These are phyloP conservation scores for Coccinonectria pachysandricola DNA, from an alignment of 2,329 filamentous ascomycete genomes.

Conservation along the genomic window DNA sequence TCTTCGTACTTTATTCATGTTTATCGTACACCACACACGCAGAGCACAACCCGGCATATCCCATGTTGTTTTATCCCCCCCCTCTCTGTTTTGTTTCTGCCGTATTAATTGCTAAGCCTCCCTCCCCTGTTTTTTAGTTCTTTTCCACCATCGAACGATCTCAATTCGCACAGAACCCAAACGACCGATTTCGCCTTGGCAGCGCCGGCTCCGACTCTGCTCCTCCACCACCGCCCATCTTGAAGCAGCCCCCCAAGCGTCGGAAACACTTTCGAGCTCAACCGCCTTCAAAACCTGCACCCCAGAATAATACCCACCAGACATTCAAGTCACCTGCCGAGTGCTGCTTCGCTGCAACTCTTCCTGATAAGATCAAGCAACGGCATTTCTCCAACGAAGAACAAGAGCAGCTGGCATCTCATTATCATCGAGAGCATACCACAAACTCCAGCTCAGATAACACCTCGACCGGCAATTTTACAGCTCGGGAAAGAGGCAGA, in stretches of 20 bases:
- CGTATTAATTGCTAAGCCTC: constrained; percentile 7
- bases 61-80: constrained; percentile 2
- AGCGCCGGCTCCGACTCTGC: constrained; percentile 12
- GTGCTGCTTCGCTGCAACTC: constrained; percentile 55
- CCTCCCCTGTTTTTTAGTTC: constrained; percentile 38
- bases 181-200: constrained; percentile 7
- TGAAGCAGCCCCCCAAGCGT: constrained; percentile 9
- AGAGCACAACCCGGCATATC: no score
- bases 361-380: constrained; percentile 64
- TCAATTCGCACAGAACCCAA: constrained; percentile 44
- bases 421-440: no score
- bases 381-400: constrained; percentile 64
- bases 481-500: no score
- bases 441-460: no score
- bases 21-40: no score
- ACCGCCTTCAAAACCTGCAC: constrained; percentile 13
- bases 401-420: constrained; percentile 57
- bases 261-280: constrained; percentile 11
- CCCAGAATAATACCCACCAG: constrained; percentile 29
- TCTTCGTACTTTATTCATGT: constrained; percentile 4
- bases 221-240: constrained; percentile 4
- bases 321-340: no score
- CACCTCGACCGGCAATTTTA: no score
- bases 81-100: constrained; percentile 2
- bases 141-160: constrained; percentile 64